Base-by-base conservation (phyloP, 2,329 filamentous ascomycete species). In the Talaromyces sp. region DNA sequence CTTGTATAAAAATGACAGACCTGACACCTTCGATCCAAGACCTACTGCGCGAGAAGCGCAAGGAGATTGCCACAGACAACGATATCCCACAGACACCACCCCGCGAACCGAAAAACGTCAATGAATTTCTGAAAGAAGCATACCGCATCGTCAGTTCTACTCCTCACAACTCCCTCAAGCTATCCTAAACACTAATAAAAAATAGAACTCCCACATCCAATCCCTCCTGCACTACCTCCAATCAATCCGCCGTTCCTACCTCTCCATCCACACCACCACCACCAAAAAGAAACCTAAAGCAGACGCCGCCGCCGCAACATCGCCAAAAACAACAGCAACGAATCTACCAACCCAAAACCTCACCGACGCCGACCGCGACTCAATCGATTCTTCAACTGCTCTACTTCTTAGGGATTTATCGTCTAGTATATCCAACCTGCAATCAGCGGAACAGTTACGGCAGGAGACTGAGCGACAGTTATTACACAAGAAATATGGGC, bases 121-220 rank as follows among this genome's bases (percentile, higher is more conserved):
- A 97, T 76, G 90, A 91, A 72, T 99, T 98, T 75, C 82, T 98
- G 38, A 93, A 94, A 75, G 94, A 98, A 79, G 95, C 95, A 62
- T 95, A 96, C 79, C 88, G 90, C 75, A 97, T 98, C 77, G 93
- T 96, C 25, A 61, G 61, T 60, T 43, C 29, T 36, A 25, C 40
- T 40, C 43, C 36, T 38, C 36, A 43, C 1, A 25, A 49, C 15
- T 29, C 27, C 2, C 2, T 29, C 3, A 29, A 29, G 5, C 3
- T n/a, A n/a, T n/a, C n/a, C n/a, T 5, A 5, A 29, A 29, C 3
- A 58, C 17, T 54, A 15, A 72, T 15, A 31, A 19, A 22, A 53
- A 2, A 19, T 73, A 96, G 93, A 95, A 96, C 75, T 86, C 88
- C 7, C 92, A 96, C 75, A 96, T 98, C 67, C 80, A 86, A 67